These are phyloP conservation scores for Auricularia auricula-judae DNA, from an alignment of 768 basidiomycete genomes.

Conservation along the genomic window DNA sequence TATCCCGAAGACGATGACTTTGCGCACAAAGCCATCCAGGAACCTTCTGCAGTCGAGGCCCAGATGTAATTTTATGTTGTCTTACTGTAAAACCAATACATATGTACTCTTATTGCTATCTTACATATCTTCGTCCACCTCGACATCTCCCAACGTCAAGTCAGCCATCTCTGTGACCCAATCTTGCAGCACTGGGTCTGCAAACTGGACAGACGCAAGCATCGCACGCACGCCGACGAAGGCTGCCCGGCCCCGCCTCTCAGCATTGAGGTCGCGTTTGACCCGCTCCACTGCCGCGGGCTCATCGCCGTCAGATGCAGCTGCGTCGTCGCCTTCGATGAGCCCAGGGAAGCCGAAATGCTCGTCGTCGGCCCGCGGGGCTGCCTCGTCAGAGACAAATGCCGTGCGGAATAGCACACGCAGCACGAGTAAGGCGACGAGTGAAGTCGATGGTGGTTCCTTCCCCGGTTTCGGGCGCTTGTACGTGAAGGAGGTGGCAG, in stretches of 20 bases:
- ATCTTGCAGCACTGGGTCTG: background rate
- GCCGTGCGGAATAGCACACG: constrained; percentile 75
- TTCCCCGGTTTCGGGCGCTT: constrained; percentile 32
- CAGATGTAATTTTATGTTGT: too few species aligned
- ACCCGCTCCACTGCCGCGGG: background rate
- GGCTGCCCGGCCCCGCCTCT: background rate
- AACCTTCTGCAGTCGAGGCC: too few species aligned
- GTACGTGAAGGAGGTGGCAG: constrained; percentile 48
- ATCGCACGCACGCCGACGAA: constrained; percentile 2
- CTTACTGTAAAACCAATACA: constrained; percentile 19
- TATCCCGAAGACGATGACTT: constrained; percentile 38
- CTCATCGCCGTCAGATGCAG: constrained; percentile 16
- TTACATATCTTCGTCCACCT: constrained; percentile 13
- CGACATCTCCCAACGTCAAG: background rate
- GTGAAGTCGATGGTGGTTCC: constrained; percentile 62
- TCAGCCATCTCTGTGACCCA: constrained; percentile 1
- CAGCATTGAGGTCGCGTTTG: constrained; percentile 2
- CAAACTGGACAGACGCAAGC: constrained; percentile 1
- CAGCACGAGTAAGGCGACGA: constrained; percentile 72
- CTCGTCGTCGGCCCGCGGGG: constrained; percentile 66
- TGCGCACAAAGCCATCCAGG: background rate
- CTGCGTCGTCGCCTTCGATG: constrained; percentile 68
- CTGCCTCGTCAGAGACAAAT: constrained; percentile 56
- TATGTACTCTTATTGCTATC: constrained; percentile 42
- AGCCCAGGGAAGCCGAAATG: constrained; percentile 86